Conservation (phyloP, 345 rosid genomes). For the Brassica juncea region DNA sequence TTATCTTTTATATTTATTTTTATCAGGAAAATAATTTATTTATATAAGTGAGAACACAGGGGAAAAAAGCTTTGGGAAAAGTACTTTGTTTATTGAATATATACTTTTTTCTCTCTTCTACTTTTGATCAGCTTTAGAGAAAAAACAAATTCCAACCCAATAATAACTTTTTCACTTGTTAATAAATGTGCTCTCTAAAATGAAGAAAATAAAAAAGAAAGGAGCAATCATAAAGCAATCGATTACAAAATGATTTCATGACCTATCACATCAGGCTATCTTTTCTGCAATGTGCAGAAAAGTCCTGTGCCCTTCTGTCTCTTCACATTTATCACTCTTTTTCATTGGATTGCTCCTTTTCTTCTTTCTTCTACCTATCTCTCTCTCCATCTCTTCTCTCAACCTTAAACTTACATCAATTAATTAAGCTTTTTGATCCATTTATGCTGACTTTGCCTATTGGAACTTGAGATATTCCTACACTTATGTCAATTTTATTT, state of each 20-base stretch:
- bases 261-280: constrained; percentile 47
- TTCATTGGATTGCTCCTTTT: not conserved
- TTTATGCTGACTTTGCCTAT: constrained; percentile 37
- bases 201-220: not conserved
- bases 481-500: constrained; percentile 22
- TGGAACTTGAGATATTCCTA: constrained; percentile 31
- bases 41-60: constrained; percentile 30
- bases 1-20: constrained; percentile 28
- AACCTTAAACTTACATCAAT: constrained; percentile 25
- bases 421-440: constrained; percentile 27
- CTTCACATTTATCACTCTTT: constrained; percentile 46
- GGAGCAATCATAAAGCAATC: constrained; percentile 50
- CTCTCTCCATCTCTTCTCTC: not conserved
- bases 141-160: constrained; percentile 29
- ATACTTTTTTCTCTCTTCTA: constrained; percentile 12
- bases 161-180: constrained; percentile 30
- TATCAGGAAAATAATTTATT: constrained; percentile 30
- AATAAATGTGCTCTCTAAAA: constrained; percentile 20
- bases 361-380: not conserved
- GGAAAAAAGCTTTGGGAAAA: constrained; percentile 39
- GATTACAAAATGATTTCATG: constrained; percentile 51
- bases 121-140: constrained; percentile 34
- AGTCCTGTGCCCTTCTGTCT: constrained; percentile 49
- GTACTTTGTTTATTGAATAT: constrained; percentile 38
- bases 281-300: constrained; percentile 44